Conservation (phyloP, 1,284 basidiomycete species). For the Neotropicomus parvogracilis region DNA sequence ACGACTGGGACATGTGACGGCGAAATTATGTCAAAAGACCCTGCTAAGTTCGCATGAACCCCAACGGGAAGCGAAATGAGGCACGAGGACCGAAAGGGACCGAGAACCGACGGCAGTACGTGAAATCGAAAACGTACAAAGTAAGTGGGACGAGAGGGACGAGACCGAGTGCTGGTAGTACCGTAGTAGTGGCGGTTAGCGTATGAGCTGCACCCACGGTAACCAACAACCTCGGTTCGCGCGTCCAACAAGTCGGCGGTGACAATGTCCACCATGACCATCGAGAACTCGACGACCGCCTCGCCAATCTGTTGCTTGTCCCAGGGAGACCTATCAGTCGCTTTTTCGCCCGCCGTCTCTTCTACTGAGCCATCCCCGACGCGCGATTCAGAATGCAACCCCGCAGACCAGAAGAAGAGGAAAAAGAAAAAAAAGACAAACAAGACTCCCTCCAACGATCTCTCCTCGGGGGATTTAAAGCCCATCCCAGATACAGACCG, state of each 20-base stretch:
- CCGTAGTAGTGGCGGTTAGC: too few species aligned
- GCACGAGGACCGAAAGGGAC: neutral
- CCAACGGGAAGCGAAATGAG: too few species aligned
- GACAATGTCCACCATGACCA: conserved; percentile 2
- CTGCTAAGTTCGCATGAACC: too few species aligned
- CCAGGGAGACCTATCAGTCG: neutral
- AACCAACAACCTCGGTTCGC: conserved; percentile 17
- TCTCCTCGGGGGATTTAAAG: conserved; percentile 13
- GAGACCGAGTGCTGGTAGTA: too few species aligned
- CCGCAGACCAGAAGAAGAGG: conserved; percentile 51
- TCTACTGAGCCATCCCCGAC: conserved; percentile 14
- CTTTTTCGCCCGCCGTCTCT: neutral
- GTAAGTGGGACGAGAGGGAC: too few species aligned
- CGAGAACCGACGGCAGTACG: conserved; percentile 10
- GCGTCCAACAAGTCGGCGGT: neutral
- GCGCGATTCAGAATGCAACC: conserved; percentile 9
- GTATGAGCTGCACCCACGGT: too few species aligned
- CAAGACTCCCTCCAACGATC: conserved; percentile 38
- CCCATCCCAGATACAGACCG: conserved; percentile 37
- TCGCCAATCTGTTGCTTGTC: neutral
- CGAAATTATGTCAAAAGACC: too few species aligned
- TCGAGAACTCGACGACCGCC: neutral
- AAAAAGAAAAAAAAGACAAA: conserved; percentile 68
- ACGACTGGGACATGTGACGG: too few species aligned
- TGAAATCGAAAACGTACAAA: too few species aligned